Conservation (phyloP, 148 eudicot species). For the Diospyros kaki region DNA sequence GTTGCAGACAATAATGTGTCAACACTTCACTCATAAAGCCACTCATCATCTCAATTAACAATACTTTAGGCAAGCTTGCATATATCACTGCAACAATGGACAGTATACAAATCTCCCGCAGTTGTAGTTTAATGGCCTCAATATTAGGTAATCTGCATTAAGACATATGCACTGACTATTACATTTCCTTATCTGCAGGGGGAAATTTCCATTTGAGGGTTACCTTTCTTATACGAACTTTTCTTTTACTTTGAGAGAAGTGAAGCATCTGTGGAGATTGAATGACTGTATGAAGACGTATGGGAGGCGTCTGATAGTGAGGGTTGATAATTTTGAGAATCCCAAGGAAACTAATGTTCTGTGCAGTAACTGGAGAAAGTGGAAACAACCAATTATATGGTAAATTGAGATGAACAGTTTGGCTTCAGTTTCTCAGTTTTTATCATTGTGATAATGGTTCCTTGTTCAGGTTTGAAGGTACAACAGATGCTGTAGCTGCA, state of each 20-base stretch:
- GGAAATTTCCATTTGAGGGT: slow-evolving; percentile 77
- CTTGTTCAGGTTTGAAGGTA: slow-evolving; percentile 66
- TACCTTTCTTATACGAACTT: slow-evolving; percentile 59
- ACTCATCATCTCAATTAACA: not conserved
- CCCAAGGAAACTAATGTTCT: slow-evolving; percentile 62
- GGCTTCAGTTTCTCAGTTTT: not conserved
- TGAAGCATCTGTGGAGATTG: slow-evolving; percentile 78
- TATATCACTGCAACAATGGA: not conserved
- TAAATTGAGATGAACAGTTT: slow-evolving; percentile 21
- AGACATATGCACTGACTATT: slow-evolving; percentile 8
- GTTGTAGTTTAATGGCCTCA: not conserved
- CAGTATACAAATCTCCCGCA: not conserved
- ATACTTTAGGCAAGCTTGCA: not conserved
- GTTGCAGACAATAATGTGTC: not conserved
- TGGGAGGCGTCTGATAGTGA: slow-evolving; percentile 58
- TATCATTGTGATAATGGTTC: slow-evolving; percentile 5
- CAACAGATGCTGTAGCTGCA: slow-evolving; percentile 88
- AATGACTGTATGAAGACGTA: slow-evolving; percentile 62
- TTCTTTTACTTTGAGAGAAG: slow-evolving; percentile 70
- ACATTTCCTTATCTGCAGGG: slow-evolving; percentile 42
- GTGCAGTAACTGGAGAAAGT: slow-evolving; percentile 76
- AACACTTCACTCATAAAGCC: not conserved
- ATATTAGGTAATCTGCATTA: not conserved
- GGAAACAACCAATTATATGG: slow-evolving; percentile 90
- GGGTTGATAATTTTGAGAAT: slow-evolving; percentile 80